Conservation (phyloP, 2,329 filamentous ascomycete genomes). For the Capronia americana region DNA sequence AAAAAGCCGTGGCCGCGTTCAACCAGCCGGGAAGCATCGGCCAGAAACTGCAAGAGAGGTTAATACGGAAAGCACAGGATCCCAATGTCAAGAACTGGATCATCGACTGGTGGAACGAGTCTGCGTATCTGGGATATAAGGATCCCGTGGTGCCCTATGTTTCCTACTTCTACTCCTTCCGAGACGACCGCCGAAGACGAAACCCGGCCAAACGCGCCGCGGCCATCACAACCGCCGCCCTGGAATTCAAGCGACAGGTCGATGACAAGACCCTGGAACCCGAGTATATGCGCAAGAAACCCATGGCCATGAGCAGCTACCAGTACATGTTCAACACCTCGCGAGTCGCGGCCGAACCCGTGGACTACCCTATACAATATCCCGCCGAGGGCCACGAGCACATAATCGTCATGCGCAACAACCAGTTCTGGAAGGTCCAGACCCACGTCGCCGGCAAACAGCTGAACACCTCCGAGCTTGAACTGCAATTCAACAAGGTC, state of each 20-base stretch:
- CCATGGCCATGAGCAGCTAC: constrained; percentile 98
- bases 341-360: constrained; percentile 80
- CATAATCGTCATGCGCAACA: constrained; percentile 89
- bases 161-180: constrained; percentile 99
- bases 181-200: constrained; percentile 85
- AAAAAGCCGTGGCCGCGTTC: constrained; percentile 86
- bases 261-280: constrained; percentile 84
- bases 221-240: constrained; percentile 80
- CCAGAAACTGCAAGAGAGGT: constrained; percentile 82
- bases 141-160: constrained; percentile 98
- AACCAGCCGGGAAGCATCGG: constrained; percentile 84
- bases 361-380: constrained; percentile 85
- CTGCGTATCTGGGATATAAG: constrained; percentile 89
- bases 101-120: constrained; percentile 97
- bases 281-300: constrained; percentile 97
- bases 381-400: constrained; percentile 77
- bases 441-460: constrained; percentile 82
- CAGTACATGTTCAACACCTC: constrained; percentile 98
- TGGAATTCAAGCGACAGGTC: constrained; percentile 95
- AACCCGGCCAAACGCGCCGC: constrained; percentile 92
- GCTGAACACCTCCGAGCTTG: constrained; percentile 86
- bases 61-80: constrained; percentile 78
- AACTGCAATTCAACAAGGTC: constrained; percentile 84
- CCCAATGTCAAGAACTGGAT: constrained; percentile 91
- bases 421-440: constrained; percentile 93